Evolutionary conservation across 495 filamentous ascomycete genomes (phyloP), one percentile per base, ranked within the genome.

Genomic region (Neurospora sublineolata): DNA sequence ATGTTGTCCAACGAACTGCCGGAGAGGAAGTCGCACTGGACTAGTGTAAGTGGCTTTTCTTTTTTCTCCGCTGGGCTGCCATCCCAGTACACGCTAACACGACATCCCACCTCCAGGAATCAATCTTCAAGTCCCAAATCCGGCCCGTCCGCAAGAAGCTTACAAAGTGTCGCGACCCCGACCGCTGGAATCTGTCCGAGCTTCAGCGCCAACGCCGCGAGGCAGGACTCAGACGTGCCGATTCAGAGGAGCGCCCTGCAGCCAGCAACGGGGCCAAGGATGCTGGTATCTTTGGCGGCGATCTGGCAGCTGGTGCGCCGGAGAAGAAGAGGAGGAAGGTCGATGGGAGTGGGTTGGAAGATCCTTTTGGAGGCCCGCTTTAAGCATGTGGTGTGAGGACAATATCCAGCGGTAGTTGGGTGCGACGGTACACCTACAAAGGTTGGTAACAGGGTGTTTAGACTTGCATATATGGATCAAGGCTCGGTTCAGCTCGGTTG

Each of bases 111-210:
- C 52, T 64, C 14, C 46, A 84, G 83, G 74, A 70, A 72, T 67
- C 72, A 52, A 78, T 79, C 41, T 76, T 74, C 40, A 83, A 82
- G 41, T 80, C 80, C 52, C 82, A 81, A 33, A 75, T 85, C 44
- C 85, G 85, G 58, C 87, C 81, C 40, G 76, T 94, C 11, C 86
- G 83, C 27, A 93, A 90, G 81, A 96, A 95, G 80, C 83, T 96
- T 16, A 88, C 87, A 52, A 89, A 89, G 71, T 97, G 93, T 78
- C 87, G 89, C 71, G 93, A 96, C 75, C 92, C 92, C 1, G 85
- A 87, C 41, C 86, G 89, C 58, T 84, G 82, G 68, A 89, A 92
- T 77, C 73, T 91, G 60, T 85, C 89, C 11, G 84, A 84, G 46
- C 75, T 88, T 38, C 87, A 90, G 74, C 82, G 82, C 69, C 84